Evolutionary conservation across 108 stramenopile genomes (phyloP), one percentile per base, ranked within the genome.

Genomic region (Thalassiosira profunda): DNA sequence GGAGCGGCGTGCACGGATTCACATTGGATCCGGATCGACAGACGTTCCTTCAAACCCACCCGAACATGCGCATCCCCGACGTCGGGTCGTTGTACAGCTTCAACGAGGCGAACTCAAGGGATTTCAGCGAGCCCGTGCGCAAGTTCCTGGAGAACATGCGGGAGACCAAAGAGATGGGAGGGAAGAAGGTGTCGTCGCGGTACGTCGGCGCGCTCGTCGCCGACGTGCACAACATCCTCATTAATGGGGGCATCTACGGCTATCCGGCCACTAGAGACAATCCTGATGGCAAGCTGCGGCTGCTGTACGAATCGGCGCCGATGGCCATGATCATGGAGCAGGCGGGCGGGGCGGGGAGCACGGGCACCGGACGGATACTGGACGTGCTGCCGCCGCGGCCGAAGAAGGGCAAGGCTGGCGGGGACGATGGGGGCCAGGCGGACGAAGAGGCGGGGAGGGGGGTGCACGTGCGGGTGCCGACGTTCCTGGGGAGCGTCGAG

Each of bases 261-360:
- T 99, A 99, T 83, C 99, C 99, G 31, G 81, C 89, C 40, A 97
- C 98, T 35, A 72, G 70, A 6, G 69, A 76, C 18, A 92, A 94
- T 65, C 88, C 86, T 14, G 74, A 92, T 35, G 96, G 97, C 28
- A 97, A 97, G 75, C 65, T 97, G 17, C 81, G 96, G 1, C 84
- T 97, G 3, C 58, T 94, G 56, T 94, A 97, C 64, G 95, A 96
- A 66, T 96, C 93, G 44, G 91, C 92, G 37, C 99, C 99, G 31
- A 99, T 99, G 97, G 94, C 97, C 24, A 90, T 98, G 81, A 97
- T 99, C 52, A 90, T 99, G 67, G 99, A 99, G 84, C 86, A 98
- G 62, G 98, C 98, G 7, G 99, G 99, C 31, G 99, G 99, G 4
- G 87, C 90, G 4, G 97, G 91, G 2, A 94, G 93, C 43, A 98